These are phyloP conservation scores for Rhizoclosmatium globosum DNA, from an alignment of 192 early-diverging fungal genomes.

Conservation along the genomic window DNA sequence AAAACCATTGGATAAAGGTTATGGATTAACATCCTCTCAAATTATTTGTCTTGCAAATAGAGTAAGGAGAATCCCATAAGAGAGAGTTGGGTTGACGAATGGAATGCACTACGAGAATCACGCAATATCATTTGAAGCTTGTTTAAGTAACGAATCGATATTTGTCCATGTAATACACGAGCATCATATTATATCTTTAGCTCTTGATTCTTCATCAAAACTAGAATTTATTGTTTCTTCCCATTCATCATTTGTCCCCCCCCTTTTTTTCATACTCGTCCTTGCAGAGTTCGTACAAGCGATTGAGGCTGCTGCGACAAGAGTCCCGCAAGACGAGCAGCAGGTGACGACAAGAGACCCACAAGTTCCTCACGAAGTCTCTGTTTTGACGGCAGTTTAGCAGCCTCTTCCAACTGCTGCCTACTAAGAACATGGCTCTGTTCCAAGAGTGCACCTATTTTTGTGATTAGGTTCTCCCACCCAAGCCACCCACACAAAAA, in stretches of 20 bases:
- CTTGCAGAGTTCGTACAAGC: constrained; percentile 22
- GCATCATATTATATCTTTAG: too few species aligned
- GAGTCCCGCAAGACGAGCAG: not conserved
- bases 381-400: not conserved
- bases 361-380: constrained; percentile 15
- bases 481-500: not conserved
- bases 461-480: not conserved
- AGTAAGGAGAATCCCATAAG: too few species aligned
- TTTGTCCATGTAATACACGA: too few species aligned
- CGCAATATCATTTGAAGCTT: too few species aligned
- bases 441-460: constrained; percentile 20
- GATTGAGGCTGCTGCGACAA: not conserved
- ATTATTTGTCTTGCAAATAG: too few species aligned
- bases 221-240: too few species aligned
- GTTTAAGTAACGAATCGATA: too few species aligned
- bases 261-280: not conserved
- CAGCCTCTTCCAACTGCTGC: not conserved
- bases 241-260: not conserved
- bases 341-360: constrained; percentile 4
- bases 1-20: too few species aligned
- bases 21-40: too few species aligned
- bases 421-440: constrained; percentile 7
- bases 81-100: too few species aligned
- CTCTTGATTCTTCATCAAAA: too few species aligned
- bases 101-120: too few species aligned